Percentiles rank a stretch among this genome's conserved stretches.
Evolutionary conservation across 768 basidiomycete species (phyloP).

Genomic region (Suillus plorans): DNA sequence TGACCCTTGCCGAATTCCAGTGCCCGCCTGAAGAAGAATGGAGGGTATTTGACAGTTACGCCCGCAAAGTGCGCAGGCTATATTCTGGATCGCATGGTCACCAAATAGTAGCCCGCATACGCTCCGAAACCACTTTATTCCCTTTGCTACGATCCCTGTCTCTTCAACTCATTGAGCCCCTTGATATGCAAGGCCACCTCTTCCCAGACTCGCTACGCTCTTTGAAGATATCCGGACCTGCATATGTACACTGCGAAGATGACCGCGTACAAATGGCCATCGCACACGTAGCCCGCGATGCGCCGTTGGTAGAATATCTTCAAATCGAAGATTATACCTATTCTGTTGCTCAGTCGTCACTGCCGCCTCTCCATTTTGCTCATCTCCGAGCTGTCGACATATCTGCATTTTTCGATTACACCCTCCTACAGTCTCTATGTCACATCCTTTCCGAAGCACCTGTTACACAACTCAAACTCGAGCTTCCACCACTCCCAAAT

Average conservation of each 20-base stretch:
- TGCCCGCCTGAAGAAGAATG: conserved; percentile 16
- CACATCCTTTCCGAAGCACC: conserved; percentile 2
- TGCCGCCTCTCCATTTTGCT: background rate
- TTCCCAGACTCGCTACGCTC: conserved; percentile 16
- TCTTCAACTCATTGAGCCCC: background rate
- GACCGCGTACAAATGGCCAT: conserved; percentile 17
- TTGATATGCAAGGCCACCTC: conserved; percentile 1
- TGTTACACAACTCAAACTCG: background rate
- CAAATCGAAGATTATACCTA: background rate
- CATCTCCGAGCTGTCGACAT: background rate
- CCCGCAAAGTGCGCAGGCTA: conserved; percentile 15
- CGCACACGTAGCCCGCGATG: conserved; percentile 16
- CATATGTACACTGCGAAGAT: conserved; percentile 13
- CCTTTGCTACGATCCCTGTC: background rate
- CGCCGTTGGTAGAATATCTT: conserved; percentile 15
- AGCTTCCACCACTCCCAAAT: background rate
- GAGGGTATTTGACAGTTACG: conserved; percentile 16
- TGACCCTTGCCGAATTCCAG: conserved; percentile 5
- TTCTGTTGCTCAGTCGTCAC: background rate
- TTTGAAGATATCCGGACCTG: conserved; percentile 13
- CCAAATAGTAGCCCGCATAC: conserved; percentile 7
- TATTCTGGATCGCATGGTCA: conserved; percentile 6
- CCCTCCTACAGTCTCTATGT: background rate
- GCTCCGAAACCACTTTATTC: background rate
- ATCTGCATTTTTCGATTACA: conserved; percentile 1